Evolutionary conservation across 1,284 basidiomycete species (phyloP), one percentile per base, ranked within the genome.

Genomic region (Trichosporon sp.): DNA sequence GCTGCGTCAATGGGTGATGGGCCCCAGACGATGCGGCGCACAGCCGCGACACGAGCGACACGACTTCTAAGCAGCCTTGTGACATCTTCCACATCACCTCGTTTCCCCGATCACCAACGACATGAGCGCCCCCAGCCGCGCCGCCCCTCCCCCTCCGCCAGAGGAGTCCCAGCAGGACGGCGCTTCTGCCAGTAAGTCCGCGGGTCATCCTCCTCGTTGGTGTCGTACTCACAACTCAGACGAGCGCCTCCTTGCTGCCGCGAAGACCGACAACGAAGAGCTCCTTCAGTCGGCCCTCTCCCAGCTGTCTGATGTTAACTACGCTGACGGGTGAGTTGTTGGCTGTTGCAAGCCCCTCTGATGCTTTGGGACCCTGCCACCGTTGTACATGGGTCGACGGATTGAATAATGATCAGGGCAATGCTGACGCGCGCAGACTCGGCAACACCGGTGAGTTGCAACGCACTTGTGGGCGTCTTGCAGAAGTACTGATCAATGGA

Each of bases 241-340:
- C 78, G 89, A 92, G 83, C 86, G 88, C 62, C 84, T 93, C 63
- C 84, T 93, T 38, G 88, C 88, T 11, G 91, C 91, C 23, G 91
- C 91, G 27, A 88, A 91, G 77, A 79, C 82, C 34, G 92, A 93
- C 83, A 89, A 91, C 80, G 89, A 89, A 75, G 90, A 90, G 7
- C 78, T 91, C 72, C 78, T 92, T 23, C 75, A 87, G 3, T 87
- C 89, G 66, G 85, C 91, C 5, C 87, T 92, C 68, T 72, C 76
- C 60, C 84, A 88, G 35, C 75, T 87, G 62, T 86, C 85, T 72
- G 88, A 93, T 78, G 89, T 93, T 72, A 94, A 94, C 80, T 88
- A 85, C 74, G 85, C 86, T 75, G 91, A 93, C 78, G 91, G 91
- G 91, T 91, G 73, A 72, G 88, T 84, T n/a, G 11, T 15, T 25